A percentile compares a stretch with the other conserved stretches of the same genome.
These are phyloP conservation scores for Alternaria triticina DNA, from an alignment of 2,329 filamentous ascomycete species.

Conservation along the genomic window DNA sequence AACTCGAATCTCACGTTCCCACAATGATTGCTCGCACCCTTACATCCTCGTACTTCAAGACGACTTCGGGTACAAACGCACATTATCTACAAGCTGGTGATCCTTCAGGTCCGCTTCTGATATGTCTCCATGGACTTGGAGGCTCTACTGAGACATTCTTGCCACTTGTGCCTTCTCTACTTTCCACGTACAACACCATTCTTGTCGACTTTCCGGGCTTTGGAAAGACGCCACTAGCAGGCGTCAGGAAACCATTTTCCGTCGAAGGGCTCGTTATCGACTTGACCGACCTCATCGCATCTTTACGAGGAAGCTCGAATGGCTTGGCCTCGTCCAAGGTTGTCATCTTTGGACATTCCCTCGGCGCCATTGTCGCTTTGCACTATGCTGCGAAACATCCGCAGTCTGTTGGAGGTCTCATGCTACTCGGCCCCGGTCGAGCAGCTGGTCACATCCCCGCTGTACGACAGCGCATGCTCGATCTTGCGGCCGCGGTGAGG, in stretches of 20 bases:
- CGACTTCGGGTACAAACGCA: background rate
- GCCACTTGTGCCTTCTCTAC: background rate
- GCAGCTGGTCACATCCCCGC: conserved; percentile 11
- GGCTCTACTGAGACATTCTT: background rate
- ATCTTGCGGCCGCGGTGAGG: conserved; percentile 6
- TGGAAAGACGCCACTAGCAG: background rate
- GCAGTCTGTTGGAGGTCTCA: background rate
- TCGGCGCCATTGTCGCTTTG: background rate
- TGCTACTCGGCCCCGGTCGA: background rate
- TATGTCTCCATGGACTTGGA: background rate
- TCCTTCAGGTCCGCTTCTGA: background rate
- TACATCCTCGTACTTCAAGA: background rate
- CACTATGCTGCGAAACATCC: background rate
- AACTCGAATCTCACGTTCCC: accelerated
- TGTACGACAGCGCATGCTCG: conserved; percentile 9
- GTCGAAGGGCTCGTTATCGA: background rate
- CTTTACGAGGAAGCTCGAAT: background rate
- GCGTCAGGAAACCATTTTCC: accelerated
- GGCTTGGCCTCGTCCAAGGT: background rate
- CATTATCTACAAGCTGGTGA: background rate
- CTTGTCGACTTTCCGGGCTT: background rate
- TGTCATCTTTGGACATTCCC: background rate
- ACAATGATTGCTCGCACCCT: background rate
- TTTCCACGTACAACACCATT: background rate
- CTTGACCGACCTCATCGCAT: background rate